Base-by-base conservation (phyloP, 1,139 yeast genomes). In the Geotrichum restrictum region DNA sequence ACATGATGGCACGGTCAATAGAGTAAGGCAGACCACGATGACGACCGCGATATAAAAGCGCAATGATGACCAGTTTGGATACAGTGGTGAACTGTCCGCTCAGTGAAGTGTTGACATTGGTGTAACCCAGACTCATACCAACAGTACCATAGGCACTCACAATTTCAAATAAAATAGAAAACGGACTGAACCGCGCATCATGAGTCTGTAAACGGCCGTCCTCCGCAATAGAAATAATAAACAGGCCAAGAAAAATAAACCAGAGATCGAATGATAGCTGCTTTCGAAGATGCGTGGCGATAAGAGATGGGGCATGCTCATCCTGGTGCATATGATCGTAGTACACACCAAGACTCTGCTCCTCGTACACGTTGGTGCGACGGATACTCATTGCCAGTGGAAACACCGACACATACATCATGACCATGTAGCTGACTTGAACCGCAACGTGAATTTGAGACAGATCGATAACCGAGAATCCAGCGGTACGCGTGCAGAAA, bases 371-470 rank as follows among this genome's bases (percentile, higher is more conserved):
- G 67, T 93, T 93, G 21, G 98, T 93, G 66, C 97, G 80, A 71
- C 99, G 83, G 60, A 93, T 89, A 44, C 97, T 88, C 62, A 93
- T 93, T 39, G 98, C 98, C 63, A 93, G 74, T 0, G 99, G 99
- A 64, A 91, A 75, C 48, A 93, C 97, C 4, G 98, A 91, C 31
- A 94, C 88, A 72, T 94, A 93, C 98, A 93, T 93, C 98, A 93
- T 91, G 58, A 93, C 77, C 83, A 89, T 78, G 67, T 94, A 94
- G 63, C 95, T 83, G 40, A 93, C 95, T 67, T 88, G 96, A 45
- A 93, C 87, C 0, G 96, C 95, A 0, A 97, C 93, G 64, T 91
- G 95, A 50, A 93, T 73, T 44, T 69, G 67, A 3, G 88, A 73
- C 41, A 93, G 69, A 67, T 85, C 82, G 32, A 91, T 78, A 37